Evolutionary conservation across 164 flowering plant species (phyloP), one percentile per base, ranked within the genome.

Genomic region (Nelumbo lutea): DNA sequence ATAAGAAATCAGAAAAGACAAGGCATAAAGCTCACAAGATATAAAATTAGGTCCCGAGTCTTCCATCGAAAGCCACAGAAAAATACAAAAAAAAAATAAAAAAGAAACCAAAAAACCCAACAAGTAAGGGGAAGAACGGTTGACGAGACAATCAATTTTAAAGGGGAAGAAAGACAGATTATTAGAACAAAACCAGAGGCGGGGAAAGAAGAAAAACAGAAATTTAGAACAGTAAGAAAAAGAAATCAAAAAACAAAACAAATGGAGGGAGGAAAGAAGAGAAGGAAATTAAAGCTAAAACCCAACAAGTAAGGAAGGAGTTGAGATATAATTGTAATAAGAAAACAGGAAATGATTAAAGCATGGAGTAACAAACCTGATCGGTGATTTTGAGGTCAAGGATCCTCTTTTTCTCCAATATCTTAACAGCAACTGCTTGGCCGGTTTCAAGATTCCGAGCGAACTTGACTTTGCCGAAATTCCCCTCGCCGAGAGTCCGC

Each of bases 401-500:
- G 71, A 91, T 86, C 72, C 75, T 76, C 70, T 76, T 76, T 78
- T 88, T 94, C 48, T 90, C 90, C 15, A 94, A 50, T 51, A 94
- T 86, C 76, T 94, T 94, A 59, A 94, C 84, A 10, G 98, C 98
- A 68, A 86, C 90, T 1, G 78, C 73, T 1, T 66, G 69, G 2
- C 96, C 97, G 1, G 98, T 71, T 1, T 84, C 85, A 3, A 82
- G 48, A 69, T 91, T 66, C 72, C 48, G 78, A 0, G 96, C 98
- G 72, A 75, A 84, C 51, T 88, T 91, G 2, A 94, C 98, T 68
- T 91, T 94, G 9, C 97, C 97, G 67, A 90, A 91, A 76, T 90
- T 91, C 39, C 98, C 97, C 72, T 91, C 89, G 0, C 97, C 98
- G 1, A 94, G 79, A 48, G 84, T 88, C 78, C 83, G 82, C 45